Evolutionary conservation across 805 yeast genomes (phyloP).

Genomic region (Candida sonorensis): DNA sequence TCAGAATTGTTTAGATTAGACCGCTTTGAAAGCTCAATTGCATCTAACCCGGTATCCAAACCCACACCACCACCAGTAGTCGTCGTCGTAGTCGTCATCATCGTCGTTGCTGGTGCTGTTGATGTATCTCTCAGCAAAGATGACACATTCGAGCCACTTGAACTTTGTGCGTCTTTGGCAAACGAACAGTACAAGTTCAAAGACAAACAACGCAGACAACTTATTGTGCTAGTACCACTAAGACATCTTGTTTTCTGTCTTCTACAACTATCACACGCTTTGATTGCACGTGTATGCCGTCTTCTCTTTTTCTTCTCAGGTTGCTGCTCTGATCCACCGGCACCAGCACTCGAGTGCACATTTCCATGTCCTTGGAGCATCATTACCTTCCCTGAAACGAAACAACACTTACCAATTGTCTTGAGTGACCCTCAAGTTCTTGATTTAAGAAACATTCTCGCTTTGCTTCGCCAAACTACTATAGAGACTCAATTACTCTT

Average conservation of each 20-base stretch:
- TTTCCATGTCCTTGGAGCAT: too few species aligned
- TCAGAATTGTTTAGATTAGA: too few species aligned
- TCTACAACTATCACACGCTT: constrained; percentile 28
- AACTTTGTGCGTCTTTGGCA: constrained; percentile 23
- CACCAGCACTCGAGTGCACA: not conserved
- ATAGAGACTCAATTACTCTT: too few species aligned
- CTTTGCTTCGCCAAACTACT: too few species aligned
- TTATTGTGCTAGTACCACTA: constrained; percentile 38
- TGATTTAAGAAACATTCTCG: too few species aligned
- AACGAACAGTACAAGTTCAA: constrained; percentile 48
- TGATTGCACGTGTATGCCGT: constrained; percentile 20
- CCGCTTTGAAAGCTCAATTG: too few species aligned
- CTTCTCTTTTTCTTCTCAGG: constrained; percentile 9
- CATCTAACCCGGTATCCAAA: too few species aligned
- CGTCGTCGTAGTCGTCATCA: not conserved
- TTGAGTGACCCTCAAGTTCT: too few species aligned
- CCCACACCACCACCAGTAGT: too few species aligned
- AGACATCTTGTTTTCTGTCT: constrained; percentile 47
- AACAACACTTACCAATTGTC: too few species aligned
- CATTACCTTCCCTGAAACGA: too few species aligned
- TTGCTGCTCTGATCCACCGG: not conserved
- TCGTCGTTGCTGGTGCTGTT: not conserved
- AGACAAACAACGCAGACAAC: constrained; percentile 55
- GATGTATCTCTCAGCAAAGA: not conserved
- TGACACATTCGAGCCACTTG: too few species aligned